Evolutionary conservation across 805 yeast species (phyloP), one percentile per base, ranked within the genome.

Genomic region (Yarrowia sp.): DNA sequence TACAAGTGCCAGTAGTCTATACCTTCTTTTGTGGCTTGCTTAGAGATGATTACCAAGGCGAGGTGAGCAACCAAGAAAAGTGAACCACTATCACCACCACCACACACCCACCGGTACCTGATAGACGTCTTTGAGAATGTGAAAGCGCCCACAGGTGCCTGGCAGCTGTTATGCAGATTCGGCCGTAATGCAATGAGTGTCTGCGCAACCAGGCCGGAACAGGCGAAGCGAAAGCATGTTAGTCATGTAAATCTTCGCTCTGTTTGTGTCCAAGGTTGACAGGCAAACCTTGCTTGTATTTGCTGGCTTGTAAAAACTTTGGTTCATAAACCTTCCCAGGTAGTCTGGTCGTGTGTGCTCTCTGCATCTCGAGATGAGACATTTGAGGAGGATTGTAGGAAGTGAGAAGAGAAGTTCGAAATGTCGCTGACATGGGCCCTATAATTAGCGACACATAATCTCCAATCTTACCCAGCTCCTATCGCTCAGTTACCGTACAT

Each of bases 211-310:
- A 7, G 11, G 45, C 59, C 59, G 45, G 45, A 53, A 40, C 32
- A 22, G 59, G 59, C 5, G 22, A 53, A 53, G 59, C 42, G 59
- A 53, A 38, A 40, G 45, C 35, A 40, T 53, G 45, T 53, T 38
- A 40, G 45, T 38, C 59, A 40, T 38, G 45, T 40, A 16, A 38
- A 38, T 53, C 58, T 16, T 53, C 32, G n/a, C 58, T 8, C 14
- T 8, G n/a, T 52, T 52, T n/a, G 55, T 35, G 5, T 50, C n/a
- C n/a, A 15, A 26, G 16, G 38, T 14, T 8, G 11, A 15, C 11
- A 26, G 32, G 32, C 32, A 15, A 49, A 32, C 53, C 16, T 49
- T 49, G 8, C 19, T 5, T 35, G 4, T 19, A 26, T n/a, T 35
- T 35, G 40, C 40, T 2, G 9, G 26, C 36, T 48, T 8, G 36